Base-by-base conservation (phyloP, 192 early-diverging fungal genomes). In the Dispira simplex region DNA sequence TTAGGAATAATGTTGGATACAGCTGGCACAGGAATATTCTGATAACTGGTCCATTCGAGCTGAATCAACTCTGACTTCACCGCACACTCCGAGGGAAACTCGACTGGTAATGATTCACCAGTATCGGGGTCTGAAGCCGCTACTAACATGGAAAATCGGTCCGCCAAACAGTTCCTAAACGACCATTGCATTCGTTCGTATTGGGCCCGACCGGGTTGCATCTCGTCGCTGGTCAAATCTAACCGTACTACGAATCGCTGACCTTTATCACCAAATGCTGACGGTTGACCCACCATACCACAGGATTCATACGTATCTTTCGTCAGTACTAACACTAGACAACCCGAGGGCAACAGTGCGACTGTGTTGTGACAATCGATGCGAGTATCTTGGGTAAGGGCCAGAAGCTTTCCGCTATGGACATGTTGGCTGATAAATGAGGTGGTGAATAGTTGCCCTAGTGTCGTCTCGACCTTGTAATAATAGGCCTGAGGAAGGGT, bases 231-330 rank as follows among this genome's bases (percentile, higher is more conserved):
- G 4, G 13, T 21, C 2, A 56, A 28, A 56, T 56, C 54, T 12
- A 56, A 14, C 16, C 20, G 16, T 3, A 56, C 54, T 13, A 25
- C 23, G 54, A 56, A 56, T 12, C 54, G 54, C 25, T 21, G 54
- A 2, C 14, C 23, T 9, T 13, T 21, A 12, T 21, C 25, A 12
- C 20, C 20, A 21, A 56, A 26, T 14, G 54, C 11, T 9, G 54
- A 23, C 20, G 54, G 25, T 44, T 44, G 59, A 12, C 71, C 71
- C 28, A 54, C 46, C 46, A 72, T 46, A 14, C 71, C 71, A 5
- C 62, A 46, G 28, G 46, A 21, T 52, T 72, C 67, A 63, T 72
- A 72, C 6, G 71, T 72, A 53, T 68, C 67, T 52, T 72, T 72
- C 18, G 48, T 62, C 13, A 72, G 48, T 28, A 49, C 65, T 25